Evolutionary conservation across 2,329 filamentous ascomycete genomes (phyloP).

Genomic region (Cytospora piceae): DNA sequence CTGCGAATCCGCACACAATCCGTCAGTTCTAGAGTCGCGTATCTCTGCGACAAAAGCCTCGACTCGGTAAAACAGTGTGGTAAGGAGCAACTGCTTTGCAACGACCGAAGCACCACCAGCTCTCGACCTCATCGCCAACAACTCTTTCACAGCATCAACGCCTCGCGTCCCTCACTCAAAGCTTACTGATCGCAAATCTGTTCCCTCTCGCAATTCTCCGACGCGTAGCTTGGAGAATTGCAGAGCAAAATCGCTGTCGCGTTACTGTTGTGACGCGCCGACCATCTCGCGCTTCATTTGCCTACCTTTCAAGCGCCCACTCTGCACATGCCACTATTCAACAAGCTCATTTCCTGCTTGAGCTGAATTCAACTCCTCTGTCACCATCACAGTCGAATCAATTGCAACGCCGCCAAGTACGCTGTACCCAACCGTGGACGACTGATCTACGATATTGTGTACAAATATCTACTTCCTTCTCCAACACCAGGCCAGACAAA

Average conservation of each 20-base stretch:
- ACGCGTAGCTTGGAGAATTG: conserved; percentile 4
- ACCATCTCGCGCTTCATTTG: not conserved
- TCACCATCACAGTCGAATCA: not conserved
- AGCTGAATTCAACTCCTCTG: not conserved
- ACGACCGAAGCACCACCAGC: conserved; percentile 5
- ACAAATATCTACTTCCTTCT: not conserved
- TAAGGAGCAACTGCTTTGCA: not conserved
- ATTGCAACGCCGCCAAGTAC: not conserved
- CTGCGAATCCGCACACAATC: not conserved
- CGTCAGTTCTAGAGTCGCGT: not conserved
- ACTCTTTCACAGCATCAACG: conserved; percentile 6
- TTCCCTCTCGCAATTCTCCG: not conserved
- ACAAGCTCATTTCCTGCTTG: not conserved
- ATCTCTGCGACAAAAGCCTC: not conserved
- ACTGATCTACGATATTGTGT: not conserved
- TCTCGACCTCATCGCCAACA: conserved; percentile 6
- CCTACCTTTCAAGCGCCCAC: not conserved
- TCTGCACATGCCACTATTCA: not conserved
- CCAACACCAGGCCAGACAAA: not conserved
- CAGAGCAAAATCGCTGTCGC: conserved; percentile 5
- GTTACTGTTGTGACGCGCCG: conserved; percentile 8
- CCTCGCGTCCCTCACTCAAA: not conserved
- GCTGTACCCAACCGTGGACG: not conserved
- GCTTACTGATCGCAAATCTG: not conserved
- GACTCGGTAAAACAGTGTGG: not conserved